phyloP scores from a whole-genome alignment of 805 yeast genomes.

The Nakazawaea wickerhamii region DNA sequence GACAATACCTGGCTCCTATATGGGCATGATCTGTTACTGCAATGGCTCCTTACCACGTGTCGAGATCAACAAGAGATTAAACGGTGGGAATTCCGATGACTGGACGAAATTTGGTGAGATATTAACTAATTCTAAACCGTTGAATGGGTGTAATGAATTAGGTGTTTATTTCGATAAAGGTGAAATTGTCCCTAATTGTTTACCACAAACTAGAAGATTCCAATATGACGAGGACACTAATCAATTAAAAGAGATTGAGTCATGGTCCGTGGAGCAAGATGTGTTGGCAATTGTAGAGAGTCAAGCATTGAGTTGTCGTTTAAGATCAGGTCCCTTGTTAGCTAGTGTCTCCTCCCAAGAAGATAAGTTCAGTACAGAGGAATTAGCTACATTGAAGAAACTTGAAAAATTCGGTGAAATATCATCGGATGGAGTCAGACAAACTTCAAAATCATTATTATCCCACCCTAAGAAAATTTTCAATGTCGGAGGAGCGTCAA shows the following conservation, averaged over 20 bases:
- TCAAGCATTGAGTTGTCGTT: conserved; percentile 80
- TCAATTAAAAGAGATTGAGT: conserved; percentile 25
- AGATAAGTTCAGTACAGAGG: conserved; percentile 9
- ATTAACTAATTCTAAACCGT: conserved; percentile 31
- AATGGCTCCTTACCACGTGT: conserved; percentile 89
- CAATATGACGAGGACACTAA: conserved; percentile 29
- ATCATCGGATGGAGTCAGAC: conserved; percentile 45
- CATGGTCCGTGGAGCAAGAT: conserved; percentile 55
- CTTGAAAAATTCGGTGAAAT: conserved; percentile 35
- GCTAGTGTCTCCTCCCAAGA: conserved; percentile 24
- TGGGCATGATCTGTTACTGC: conserved; percentile 95
- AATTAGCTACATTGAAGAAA: conserved; percentile 19
- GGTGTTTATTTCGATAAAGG: conserved; percentile 86
- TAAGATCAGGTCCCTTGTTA: conserved; percentile 74
- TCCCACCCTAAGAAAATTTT: conserved; percentile 63
- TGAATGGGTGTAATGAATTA: conserved; percentile 38
- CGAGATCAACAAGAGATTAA: conserved; percentile 58
- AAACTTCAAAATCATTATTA: conserved; percentile 35
- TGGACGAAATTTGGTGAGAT: conserved; percentile 62
- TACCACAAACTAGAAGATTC: conserved; percentile 56
- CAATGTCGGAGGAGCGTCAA: conserved; percentile 87
- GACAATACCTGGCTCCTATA: conserved; percentile 64
- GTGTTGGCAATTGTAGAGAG: conserved; percentile 77
- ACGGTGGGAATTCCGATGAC: conserved; percentile 31
- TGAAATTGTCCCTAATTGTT: conserved; percentile 85